These are phyloP conservation scores for Murraya koenigii DNA, from an alignment of 345 rosid genomes.

Conservation along the genomic window DNA sequence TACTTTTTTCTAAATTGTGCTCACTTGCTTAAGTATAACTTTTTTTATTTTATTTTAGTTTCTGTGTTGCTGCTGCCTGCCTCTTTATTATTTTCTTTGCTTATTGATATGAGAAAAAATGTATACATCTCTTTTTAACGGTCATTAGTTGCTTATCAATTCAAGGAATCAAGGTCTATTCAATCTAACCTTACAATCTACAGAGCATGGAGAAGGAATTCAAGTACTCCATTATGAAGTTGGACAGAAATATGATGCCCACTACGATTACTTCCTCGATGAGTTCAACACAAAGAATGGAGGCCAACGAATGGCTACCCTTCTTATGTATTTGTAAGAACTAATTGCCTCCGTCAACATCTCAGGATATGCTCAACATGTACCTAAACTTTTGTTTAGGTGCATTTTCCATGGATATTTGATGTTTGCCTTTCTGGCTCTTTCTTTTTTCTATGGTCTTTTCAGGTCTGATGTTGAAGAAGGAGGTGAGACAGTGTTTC, in stretches of 20 bases:
- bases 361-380: background rate
- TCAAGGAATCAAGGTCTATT: background rate
- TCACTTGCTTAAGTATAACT: background rate
- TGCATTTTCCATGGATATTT: background rate
- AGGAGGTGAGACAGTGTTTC: slow-evolving; percentile 97
- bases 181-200: slow-evolving; percentile 14
- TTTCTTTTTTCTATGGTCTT: slow-evolving; percentile 3
- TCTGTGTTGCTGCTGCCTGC: background rate
- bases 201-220: slow-evolving; percentile 95
- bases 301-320: slow-evolving; percentile 87
- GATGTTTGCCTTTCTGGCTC: slow-evolving; percentile 3
- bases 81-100: background rate
- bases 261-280: slow-evolving; percentile 89
- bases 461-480: slow-evolving; percentile 94
- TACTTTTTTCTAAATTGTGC: background rate
- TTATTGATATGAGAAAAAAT: background rate
- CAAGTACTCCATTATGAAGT: slow-evolving; percentile 87
- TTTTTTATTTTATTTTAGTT: too few species aligned
- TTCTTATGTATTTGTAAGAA: slow-evolving; percentile 93
- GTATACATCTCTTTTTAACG: background rate
- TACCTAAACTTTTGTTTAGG: background rate
- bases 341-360: background rate
- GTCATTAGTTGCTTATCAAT: background rate
- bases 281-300: slow-evolving; percentile 87
- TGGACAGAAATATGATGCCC: slow-evolving; percentile 91